These are phyloP conservation scores for Colletotrichum noveboracense DNA, from an alignment of 2,329 filamentous ascomycete genomes.

Conservation along the genomic window DNA sequence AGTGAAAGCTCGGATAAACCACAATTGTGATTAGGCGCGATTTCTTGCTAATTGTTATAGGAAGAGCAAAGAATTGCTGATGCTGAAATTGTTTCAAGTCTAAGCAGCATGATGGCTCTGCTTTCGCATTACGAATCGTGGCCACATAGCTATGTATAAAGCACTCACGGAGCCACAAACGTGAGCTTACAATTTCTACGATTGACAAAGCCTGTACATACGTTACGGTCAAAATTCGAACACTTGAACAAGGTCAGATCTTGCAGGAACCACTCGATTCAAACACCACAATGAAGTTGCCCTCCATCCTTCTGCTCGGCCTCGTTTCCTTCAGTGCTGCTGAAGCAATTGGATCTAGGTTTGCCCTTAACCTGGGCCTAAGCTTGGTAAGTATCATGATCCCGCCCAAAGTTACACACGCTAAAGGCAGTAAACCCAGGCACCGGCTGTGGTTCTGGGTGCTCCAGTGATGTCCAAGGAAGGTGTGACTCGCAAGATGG, in stretches of 20 bases:
- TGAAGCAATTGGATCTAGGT: background rate
- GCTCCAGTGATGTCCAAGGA: background rate
- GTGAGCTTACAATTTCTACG: accelerated
- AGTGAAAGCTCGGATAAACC: background rate
- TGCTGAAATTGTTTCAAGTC: background rate
- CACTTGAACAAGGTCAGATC: background rate
- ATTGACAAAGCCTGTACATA: accelerated
- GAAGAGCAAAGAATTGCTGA: background rate
- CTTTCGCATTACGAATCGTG: background rate
- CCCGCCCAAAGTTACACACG: accelerated
- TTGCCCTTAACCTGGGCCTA: background rate
- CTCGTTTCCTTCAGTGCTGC: background rate
- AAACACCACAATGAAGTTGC: background rate
- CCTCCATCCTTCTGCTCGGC: background rate
- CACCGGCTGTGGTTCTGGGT: background rate
- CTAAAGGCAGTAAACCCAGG: accelerated
- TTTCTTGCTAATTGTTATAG: background rate
- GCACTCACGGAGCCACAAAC: background rate
- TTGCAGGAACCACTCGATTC: background rate
- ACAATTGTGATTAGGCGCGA: background rate
- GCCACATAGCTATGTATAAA: background rate
- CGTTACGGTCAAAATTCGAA: background rate
- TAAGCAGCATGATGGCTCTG: background rate
- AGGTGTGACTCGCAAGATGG: background rate
- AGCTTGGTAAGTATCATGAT: background rate